Evolutionary conservation across 2,329 filamentous ascomycete genomes (phyloP), one percentile per base, ranked within the genome.

Genomic region (Microascus cirrosus): DNA sequence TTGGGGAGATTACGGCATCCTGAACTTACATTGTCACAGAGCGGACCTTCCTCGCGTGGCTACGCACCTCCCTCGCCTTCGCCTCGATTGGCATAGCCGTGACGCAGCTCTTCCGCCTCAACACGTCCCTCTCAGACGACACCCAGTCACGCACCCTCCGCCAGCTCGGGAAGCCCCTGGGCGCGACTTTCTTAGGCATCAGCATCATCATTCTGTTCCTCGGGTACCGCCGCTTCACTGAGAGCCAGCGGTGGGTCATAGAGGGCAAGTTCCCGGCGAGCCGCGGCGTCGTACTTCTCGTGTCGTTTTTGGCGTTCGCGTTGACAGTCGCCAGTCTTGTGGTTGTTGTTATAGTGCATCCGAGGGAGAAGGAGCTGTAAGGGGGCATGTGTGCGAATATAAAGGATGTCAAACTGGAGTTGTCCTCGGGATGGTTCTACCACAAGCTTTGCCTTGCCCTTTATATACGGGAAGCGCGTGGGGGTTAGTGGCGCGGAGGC

Each of bases 21-120:
- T 50, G 45, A 50, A 10, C n/a, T 7, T 24, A 11, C 7, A 20
- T 12, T 25, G 53, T 20, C 25, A 18, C 63, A 91, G 89, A 94
- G 71, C 81, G 89, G 22, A 94, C 89, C 0, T 94, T 93, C 70
- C 81, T 94, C 35, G 89, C 89, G 58, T 94, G 89, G 89, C 79
- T 94, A 51, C 82, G 89, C 56, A 94, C 89, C 2, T 91, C 87
- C 2, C 79, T 94, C 39, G 84, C 87, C 25, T 94, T 94, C 66
- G 87, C 89, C 12, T 87, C 82, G 36, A 93, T 94, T 63, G 89
- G 89, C 59, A 88, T 94, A 60, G 89, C 88, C 51, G 81, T 94
- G 48, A 93, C 89, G 1, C 89, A 94, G 69, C 82, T 94, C 54
- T 93, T 94, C 73, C 86, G 89, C 28, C 83, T 94, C 59, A 92